These are phyloP conservation scores for Rhytidiadelphus loreus DNA, from an alignment of 225 moss, liverwort and hornwort genomes.

Conservation along the genomic window DNA sequence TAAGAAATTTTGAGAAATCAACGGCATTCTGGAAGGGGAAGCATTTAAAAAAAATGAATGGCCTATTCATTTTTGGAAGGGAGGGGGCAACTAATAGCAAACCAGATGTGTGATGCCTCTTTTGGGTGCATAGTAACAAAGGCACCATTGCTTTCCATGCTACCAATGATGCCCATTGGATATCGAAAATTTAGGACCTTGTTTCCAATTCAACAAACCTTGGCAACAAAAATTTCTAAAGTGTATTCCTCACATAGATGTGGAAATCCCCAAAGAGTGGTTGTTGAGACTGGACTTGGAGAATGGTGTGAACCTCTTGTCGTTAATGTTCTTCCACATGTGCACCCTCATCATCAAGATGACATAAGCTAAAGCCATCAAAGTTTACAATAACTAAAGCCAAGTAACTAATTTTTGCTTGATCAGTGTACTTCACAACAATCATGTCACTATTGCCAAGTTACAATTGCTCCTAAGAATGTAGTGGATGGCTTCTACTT, in stretches of 20 bases:
- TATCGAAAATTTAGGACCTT: rapidly evolving
- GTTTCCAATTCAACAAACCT: rapidly evolving
- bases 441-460: not conserved
- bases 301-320: rapidly evolving
- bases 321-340: rapidly evolving
- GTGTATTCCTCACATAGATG: not conserved
- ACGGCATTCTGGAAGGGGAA: too few relatives aligned
- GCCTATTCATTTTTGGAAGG: too few relatives aligned
- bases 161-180: rapidly evolving
- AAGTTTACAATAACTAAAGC: rapidly evolving
- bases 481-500: not conserved
- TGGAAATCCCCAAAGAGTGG: rapidly evolving
- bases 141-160: rapidly evolving
- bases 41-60: too few relatives aligned
- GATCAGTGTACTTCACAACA: not conserved
- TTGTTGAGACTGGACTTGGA: rapidly evolving
- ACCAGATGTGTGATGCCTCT: too few relatives aligned
- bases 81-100: too few relatives aligned
- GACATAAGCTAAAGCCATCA: rapidly evolving
- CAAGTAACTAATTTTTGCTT: not conserved
- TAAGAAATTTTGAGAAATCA: too few relatives aligned
- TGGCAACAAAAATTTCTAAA: rapidly evolving
- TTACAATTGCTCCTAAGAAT: not conserved
- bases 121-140: not conserved
- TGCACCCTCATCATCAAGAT: rapidly evolving